Evolutionary conservation across 306 rosid genomes (phyloP).

Genomic region (Sindora glabra): DNA sequence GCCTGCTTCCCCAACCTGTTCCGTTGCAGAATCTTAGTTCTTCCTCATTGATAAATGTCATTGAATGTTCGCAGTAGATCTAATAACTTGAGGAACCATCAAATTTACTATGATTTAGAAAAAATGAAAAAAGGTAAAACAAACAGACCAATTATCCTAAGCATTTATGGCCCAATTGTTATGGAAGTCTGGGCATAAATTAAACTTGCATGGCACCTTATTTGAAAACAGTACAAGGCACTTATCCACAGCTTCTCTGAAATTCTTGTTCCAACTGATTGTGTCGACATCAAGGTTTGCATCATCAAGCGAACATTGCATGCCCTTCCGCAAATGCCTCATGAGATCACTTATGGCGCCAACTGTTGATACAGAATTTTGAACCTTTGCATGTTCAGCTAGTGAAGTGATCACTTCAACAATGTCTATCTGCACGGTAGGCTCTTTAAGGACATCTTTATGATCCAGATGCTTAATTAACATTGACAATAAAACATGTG

Average conservation of each 20-base stretch:
- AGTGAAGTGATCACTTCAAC: constrained; percentile 68
- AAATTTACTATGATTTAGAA: too few relatives aligned
- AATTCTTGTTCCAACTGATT: constrained; percentile 60
- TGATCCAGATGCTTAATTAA: constrained; percentile 91
- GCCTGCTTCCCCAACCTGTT: constrained; percentile 88
- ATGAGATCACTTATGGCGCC: constrained; percentile 75
- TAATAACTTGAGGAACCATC: background rate
- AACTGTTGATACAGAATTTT: constrained; percentile 64
- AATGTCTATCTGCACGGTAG: constrained; percentile 76
- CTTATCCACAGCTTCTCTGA: constrained; percentile 63
- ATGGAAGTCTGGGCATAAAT: background rate
- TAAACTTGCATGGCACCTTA: constrained; percentile 44
- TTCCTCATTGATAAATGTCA: background rate
- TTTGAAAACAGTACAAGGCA: constrained; percentile 74
- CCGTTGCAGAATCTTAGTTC: constrained; percentile 21
- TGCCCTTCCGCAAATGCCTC: constrained; percentile 81
- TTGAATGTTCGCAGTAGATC: background rate
- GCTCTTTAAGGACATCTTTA: constrained; percentile 69
- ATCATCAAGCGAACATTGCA: constrained; percentile 63
- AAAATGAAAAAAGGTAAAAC: constrained; percentile 8
- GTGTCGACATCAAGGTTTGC: constrained; percentile 39
- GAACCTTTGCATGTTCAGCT: constrained; percentile 58
- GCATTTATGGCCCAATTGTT: constrained; percentile 9
- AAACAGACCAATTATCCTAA: background rate
- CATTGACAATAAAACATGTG: constrained; percentile 72